Evolutionary conservation across 129 eudicot species (phyloP).

Genomic region (Artemisia argyi): DNA sequence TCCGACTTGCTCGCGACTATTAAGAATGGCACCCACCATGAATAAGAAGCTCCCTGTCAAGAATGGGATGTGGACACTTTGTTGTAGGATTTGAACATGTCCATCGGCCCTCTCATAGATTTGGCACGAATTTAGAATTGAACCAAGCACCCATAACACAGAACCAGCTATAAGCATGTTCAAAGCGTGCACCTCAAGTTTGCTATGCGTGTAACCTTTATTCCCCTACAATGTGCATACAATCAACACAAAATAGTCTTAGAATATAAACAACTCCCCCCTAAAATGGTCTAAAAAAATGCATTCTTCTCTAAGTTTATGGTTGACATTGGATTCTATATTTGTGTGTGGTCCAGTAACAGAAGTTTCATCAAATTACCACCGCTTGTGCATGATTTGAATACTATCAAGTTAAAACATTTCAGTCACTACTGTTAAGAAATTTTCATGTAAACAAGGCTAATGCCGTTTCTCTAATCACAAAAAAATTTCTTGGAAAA

Average conservation of each 20-base stretch:
- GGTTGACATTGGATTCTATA: too few species aligned
- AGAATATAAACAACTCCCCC: neutral
- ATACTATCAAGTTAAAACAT: neutral
- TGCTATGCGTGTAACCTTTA: constrained; percentile 36
- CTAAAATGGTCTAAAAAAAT: too few species aligned
- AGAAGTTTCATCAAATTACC: neutral
- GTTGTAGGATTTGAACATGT: constrained; percentile 84
- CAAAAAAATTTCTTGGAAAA: neutral
- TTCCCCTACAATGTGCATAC: constrained; percentile 49
- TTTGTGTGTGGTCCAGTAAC: neutral
- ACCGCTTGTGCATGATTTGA: neutral
- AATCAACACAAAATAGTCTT: neutral
- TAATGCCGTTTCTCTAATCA: neutral
- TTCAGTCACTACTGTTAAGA: neutral
- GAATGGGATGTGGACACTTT: constrained; percentile 78
- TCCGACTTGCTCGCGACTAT: constrained; percentile 45
- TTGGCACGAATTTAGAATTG: constrained; percentile 80
- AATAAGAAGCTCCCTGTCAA: constrained; percentile 74
- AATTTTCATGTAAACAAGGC: neutral
- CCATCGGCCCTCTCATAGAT: constrained; percentile 93
- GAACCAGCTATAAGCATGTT: constrained; percentile 75
- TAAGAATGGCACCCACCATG: constrained; percentile 60
- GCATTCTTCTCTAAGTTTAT: neutral
- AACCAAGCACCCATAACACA: constrained; percentile 74
- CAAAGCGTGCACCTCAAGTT: constrained; percentile 58